These are phyloP conservation scores for Peronospora tabacina DNA, from an alignment of 352 stramenopile genomes.

Conservation along the genomic window DNA sequence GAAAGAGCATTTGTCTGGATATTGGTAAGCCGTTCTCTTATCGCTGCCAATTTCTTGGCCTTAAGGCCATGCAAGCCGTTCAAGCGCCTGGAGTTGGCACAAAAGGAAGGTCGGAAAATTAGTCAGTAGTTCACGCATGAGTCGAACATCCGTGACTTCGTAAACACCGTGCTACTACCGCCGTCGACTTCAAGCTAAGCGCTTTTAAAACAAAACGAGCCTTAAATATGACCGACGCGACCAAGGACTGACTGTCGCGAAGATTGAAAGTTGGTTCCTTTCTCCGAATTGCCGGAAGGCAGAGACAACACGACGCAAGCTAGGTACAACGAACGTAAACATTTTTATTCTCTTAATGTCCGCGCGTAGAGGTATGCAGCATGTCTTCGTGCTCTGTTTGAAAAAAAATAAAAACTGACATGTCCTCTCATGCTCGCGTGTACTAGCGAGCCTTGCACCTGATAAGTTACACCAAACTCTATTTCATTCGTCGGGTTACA, in stretches of 20 bases:
- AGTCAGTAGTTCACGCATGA: conserved; percentile 17
- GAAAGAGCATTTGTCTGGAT: neutral
- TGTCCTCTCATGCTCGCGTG: no score
- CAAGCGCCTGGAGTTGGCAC: conserved; percentile 52
- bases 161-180: conserved; percentile 37
- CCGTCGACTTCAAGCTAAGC: conserved; percentile 38
- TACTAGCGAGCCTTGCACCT: no score
- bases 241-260: no score
- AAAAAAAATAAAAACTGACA: no score
- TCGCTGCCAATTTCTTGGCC: neutral
- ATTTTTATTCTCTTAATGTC: no score
- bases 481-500: neutral
- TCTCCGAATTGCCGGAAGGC: no score
- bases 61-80: conserved; percentile 51
- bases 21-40: conserved; percentile 6
- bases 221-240: no score
- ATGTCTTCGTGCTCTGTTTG: no score
- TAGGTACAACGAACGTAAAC: no score
- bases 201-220: conserved; percentile 1
- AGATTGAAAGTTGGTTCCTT: no score
- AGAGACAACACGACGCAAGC: no score
- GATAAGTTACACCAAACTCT: conserved; percentile 2
- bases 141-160: conserved; percentile 39
- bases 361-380: no score
- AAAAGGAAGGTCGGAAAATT: conserved; percentile 46